phyloP scores from a whole-genome alignment of 345 rosid genomes.

The Raphanus raphanistrum region DNA sequence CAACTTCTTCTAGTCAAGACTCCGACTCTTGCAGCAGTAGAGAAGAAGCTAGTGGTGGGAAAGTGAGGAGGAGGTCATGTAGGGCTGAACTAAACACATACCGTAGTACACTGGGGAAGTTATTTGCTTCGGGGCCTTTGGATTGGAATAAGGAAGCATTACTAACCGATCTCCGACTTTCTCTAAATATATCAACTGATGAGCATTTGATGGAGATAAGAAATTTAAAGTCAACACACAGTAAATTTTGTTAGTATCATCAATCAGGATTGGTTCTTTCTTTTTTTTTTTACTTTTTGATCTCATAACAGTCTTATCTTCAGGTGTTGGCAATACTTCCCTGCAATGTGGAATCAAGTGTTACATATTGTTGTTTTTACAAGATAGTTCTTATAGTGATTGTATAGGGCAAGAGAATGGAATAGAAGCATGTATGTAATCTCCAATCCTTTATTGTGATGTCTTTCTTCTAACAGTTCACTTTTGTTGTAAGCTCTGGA shows the following conservation, averaged over 20 bases:
- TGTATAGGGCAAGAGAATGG: conserved; percentile 26
- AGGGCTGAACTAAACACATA: conserved; percentile 63
- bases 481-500: conserved; percentile 17
- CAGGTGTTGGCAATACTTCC: conserved; percentile 39
- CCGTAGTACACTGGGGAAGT: conserved; percentile 48
- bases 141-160: conserved; percentile 79
- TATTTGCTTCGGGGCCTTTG: conserved; percentile 68
- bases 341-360: conserved; percentile 31
- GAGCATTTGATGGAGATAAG: conserved; percentile 74
- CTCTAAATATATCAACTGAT: conserved; percentile 69
- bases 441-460: conserved; percentile 11
- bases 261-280: neutral
- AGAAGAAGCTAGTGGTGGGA: conserved; percentile 40
- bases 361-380: conserved; percentile 24
- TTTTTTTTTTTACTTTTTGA: neutral
- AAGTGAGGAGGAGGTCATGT: conserved; percentile 46
- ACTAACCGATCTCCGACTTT: conserved; percentile 70
- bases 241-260: conserved; percentile 37
- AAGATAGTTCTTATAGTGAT: conserved; percentile 26
- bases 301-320: conserved; percentile 21
- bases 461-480: neutral
- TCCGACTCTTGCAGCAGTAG: conserved; percentile 26
- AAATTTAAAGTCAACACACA: conserved; percentile 50
- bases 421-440: conserved; percentile 26
- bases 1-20: conserved; percentile 36